Conservation (phyloP, 2,329 filamentous ascomycete genomes). For the Paecilomyces niveus region DNA sequence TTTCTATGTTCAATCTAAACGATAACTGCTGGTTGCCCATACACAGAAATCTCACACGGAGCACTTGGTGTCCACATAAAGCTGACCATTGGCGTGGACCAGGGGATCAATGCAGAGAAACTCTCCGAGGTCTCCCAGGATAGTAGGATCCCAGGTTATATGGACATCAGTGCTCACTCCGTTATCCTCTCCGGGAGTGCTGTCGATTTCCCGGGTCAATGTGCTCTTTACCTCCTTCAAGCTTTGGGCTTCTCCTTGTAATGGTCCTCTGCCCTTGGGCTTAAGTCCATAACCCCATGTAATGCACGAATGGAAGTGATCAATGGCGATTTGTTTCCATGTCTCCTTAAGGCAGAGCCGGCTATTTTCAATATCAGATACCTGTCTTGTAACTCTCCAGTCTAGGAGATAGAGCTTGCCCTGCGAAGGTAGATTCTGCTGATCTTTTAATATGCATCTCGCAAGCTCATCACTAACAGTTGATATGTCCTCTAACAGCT, state of each 20-base stretch:
- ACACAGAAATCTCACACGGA: not conserved
- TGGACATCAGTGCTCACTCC: slow-evolving; percentile 9
- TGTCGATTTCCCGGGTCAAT: not conserved
- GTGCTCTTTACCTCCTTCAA: not conserved
- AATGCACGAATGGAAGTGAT: slow-evolving; percentile 28
- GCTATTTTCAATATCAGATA: slow-evolving; percentile 8
- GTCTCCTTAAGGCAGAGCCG: slow-evolving; percentile 16
- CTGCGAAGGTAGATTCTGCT: slow-evolving; percentile 1
- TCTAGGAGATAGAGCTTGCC: slow-evolving; percentile 30
- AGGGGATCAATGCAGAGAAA: slow-evolving; percentile 8
- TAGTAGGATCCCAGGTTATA: slow-evolving; percentile 20
- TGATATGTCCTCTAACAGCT: slow-evolving; percentile 14
- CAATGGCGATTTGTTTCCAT: slow-evolving; percentile 20
- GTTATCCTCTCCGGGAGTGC: not conserved
- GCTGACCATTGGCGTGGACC: slow-evolving; percentile 6
- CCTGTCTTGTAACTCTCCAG: slow-evolving; percentile 13
- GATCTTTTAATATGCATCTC: slow-evolving; percentile 2
- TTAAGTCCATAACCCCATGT: slow-evolving; percentile 15
- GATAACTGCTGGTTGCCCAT: not conserved
- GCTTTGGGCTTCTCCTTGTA: not conserved
- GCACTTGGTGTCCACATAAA: not conserved
- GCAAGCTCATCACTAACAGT: slow-evolving; percentile 12
- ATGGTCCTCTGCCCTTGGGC: not conserved
- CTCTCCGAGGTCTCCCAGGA: slow-evolving; percentile 13
- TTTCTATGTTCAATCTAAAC: too few species aligned